phyloP scores from a whole-genome alignment of 2,329 filamentous ascomycete species.

The Trichoderma atrobrunneum region DNA sequence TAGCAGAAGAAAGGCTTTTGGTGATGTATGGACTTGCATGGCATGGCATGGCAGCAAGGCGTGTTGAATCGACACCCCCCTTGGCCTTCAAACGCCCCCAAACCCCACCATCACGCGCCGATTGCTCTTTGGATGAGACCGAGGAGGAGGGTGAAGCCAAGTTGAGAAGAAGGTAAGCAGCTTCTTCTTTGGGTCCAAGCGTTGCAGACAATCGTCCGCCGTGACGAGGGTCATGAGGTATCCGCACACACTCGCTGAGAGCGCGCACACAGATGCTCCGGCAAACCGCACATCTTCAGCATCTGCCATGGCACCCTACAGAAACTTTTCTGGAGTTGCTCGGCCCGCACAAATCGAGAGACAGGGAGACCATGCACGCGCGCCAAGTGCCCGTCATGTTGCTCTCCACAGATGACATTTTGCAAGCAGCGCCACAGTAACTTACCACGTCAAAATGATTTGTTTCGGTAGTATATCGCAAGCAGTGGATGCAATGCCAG shows the following conservation, averaged over 20 bases:
- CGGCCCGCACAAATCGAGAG: conserved; percentile 6
- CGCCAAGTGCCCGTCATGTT: not conserved
- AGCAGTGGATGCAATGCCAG: not conserved
- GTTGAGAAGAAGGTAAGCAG: conserved; percentile 7
- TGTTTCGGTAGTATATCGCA: not conserved
- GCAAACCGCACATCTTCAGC: conserved; percentile 3
- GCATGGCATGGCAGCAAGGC: not conserved
- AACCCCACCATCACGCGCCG: conserved; percentile 21
- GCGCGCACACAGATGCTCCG: conserved; percentile 14
- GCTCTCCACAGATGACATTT: conserved; percentile 7
- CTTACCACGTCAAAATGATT: conserved; percentile 20
- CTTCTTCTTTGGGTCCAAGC: conserved; percentile 20
- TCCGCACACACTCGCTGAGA: not conserved
- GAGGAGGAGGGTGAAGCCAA: conserved; percentile 19
- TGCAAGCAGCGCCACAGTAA: conserved; percentile 19
- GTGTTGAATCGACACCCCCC: conserved; percentile 17
- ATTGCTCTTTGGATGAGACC: conserved; percentile 20
- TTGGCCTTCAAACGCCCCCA: not conserved
- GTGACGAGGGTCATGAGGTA: conserved; percentile 20
- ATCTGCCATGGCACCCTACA: not conserved
- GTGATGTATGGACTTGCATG: not conserved
- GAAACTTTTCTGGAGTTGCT: conserved; percentile 13
- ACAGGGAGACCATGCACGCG: not conserved
- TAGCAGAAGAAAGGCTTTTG: not conserved
- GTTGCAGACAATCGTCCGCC: conserved; percentile 12